Base-by-base conservation (phyloP, 176 grass and related monocot genomes). In the Phragmites australis region DNA sequence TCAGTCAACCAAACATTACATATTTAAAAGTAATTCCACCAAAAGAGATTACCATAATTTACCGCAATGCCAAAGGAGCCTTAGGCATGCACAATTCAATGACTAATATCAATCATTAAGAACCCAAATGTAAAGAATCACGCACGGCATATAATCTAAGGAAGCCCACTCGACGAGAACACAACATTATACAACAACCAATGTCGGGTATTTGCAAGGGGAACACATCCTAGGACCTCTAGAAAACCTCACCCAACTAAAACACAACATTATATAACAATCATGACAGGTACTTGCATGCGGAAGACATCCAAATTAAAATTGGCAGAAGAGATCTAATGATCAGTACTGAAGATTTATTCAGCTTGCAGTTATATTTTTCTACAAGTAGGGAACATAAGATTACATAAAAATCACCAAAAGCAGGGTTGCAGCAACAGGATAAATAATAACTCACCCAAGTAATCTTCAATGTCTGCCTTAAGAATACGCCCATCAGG, bases 401-500 rank as follows among this genome's bases (percentile, higher is more conserved):
- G 9, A 23, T 65, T 65, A 55, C 6, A 66, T 65, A 39, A 83
- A 66, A 31, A 54, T 34, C 8, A 67, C 26, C 30, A 78, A 61
- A 32, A 56, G 21, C 6, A 21, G 32, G 15, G 7, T 58, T 37
- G 39, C 32, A 46, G 46, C n/a, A 34, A 49, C 46, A 45, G 8
- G 26, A 77, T 49, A 70, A 82, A 2, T 51, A 81, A 65, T 51
- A 52, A 22, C 75, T 87, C 89, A 98, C 95, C 90, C 78, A 98
- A 76, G 81, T 98, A 94, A 81, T 94, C 95, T 85, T 94, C 95
- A 87, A 98, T 81, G 86, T 98, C 95, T 65, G 88, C 92, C 81
- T 94, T 98, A 57, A 98, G 70, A 89, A 98, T 98, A 49, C 92
- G 87, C 21, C 95, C 95, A 83, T 91, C 95, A 89, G 83, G 95